These are phyloP conservation scores for Hyphopichia khmerensis DNA, from an alignment of 1,139 yeast genomes.

Conservation along the genomic window DNA sequence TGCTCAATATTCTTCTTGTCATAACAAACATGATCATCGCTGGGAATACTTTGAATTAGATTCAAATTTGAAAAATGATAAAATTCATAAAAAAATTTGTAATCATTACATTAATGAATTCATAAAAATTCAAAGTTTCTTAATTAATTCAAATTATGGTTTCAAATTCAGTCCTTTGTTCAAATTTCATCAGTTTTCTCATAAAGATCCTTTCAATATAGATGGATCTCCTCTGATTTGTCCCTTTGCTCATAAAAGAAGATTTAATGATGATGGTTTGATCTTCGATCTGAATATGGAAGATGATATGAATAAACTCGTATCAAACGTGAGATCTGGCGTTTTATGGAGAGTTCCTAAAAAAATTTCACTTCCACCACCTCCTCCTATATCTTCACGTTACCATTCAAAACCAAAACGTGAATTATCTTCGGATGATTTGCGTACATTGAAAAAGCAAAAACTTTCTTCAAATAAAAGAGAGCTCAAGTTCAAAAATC, in stretches of 20 bases:
- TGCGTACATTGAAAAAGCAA: background rate
- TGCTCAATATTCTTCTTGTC: background rate
- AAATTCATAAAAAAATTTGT: background rate
- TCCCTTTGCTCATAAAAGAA: background rate
- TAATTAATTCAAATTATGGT: background rate
- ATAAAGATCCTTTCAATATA: background rate
- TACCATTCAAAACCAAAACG: background rate
- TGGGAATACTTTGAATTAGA: background rate
- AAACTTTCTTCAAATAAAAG: background rate
- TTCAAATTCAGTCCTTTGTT: conserved; percentile 7
- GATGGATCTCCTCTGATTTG: background rate
- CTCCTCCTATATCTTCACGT: background rate
- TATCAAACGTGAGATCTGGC: conserved; percentile 13
- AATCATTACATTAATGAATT: background rate
- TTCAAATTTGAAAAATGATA: background rate
- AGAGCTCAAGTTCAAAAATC: background rate
- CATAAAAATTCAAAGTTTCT: background rate
- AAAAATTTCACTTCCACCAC: background rate
- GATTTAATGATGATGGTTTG: background rate
- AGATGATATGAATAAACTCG: conserved; percentile 15
- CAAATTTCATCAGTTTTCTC: conserved; percentile 6
- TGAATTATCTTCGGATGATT: background rate
- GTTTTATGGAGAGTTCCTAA: background rate
- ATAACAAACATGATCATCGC: background rate
- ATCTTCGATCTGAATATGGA: conserved; percentile 4